Base-by-base conservation (phyloP, 257 asterid genomes). In the Scutellaria minor region DNA sequence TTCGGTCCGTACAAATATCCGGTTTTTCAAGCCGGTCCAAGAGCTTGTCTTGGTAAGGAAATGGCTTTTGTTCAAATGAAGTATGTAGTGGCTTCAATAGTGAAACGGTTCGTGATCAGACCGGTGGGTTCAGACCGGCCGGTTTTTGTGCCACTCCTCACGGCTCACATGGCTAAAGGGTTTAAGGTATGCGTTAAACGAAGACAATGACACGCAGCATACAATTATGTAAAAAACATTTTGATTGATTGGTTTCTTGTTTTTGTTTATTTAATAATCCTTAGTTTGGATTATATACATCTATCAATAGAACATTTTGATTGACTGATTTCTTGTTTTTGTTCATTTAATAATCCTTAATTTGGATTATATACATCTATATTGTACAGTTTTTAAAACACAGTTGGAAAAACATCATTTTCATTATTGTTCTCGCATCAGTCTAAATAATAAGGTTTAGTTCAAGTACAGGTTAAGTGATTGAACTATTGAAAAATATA, bases 161-260 rank as follows among this genome's bases (percentile, higher is more conserved):
- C 94, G 6, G 95, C 96, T 14, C 90, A 83, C 81, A 90, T 90
- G 96, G 91, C 89, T 47, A 88, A 81, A 78, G 95, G 96, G 9
- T 80, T 86, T 59, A 77, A 78, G 57, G 94, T 83, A 53, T 64
- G 58, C 51, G 82, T 90, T 47, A 82, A 64, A 15, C 77, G 73
- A 64, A 77, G 89, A 77, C 58, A 68, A 40, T 68, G 45, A 40
- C 45, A 35, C 47, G 41, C 12, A 52, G 15, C n/a, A 42, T 13
- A 3, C 37, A 31, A 31, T 31, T 4, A 31, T 31, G 37, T 31
- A 31, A 31, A 31, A 31, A 1, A 31, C 18, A 18, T 18, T 18
- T 18, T 18, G 18, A 18, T 18, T 18, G 18, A 18, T 18, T 18
- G 18, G 18, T 18, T 18, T 18, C 18, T 18, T 18, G 18, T 18